Evolutionary conservation across 1,284 basidiomycete genomes (phyloP), one percentile per base, ranked within the genome.

Genomic region (Rhodotorula sp.): DNA sequence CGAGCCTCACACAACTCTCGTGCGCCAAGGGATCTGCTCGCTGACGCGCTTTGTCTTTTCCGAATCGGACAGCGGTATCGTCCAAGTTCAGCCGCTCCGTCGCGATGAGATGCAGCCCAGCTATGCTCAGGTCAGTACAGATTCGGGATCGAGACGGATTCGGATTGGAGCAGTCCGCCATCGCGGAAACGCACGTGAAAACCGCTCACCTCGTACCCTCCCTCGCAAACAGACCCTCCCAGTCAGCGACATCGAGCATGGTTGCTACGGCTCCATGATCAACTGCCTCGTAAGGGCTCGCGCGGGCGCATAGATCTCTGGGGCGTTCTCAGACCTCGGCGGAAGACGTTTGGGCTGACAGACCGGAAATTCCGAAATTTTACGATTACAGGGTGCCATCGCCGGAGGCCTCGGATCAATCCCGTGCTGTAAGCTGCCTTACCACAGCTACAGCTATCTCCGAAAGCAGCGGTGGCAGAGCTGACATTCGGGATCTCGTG

Each of bases 61-160:
- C 54, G 18, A 4, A 44, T 61, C 17, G 42, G 58, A 45, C 62
- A 70, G 65, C 37, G 60, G 57, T 44, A 66, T 64, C 56, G 68
- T 70, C 7, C 60, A 61, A 44, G 63, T 69, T n/a, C 73, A 76
- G 70, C 68, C 74, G 10, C 60, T 74, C 42, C 48, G 68, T 33
- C 57, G 60, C 10, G 58, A 24, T 51, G 78, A 79, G 56, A 80
- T 81, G 78, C 77, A 82, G 68, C 91, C 89, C 8, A 92, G 90
- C 0, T 95, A 95, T 80, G 88, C 93, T 3, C 91, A 95, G 81
- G 91, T 94, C 80, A 81, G 94, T 65, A 91, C 7, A 15, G 20
- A 14, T 8, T 20, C 14, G 17, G 26, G 29, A 7, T 26, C 48
- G 46, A 26, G 12, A 4, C 20, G n/a, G n/a, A n/a, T n/a, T n/a